Evolutionary conservation across 768 basidiomycete species (phyloP).

Genomic region (Lanmaoa rubissima): DNA sequence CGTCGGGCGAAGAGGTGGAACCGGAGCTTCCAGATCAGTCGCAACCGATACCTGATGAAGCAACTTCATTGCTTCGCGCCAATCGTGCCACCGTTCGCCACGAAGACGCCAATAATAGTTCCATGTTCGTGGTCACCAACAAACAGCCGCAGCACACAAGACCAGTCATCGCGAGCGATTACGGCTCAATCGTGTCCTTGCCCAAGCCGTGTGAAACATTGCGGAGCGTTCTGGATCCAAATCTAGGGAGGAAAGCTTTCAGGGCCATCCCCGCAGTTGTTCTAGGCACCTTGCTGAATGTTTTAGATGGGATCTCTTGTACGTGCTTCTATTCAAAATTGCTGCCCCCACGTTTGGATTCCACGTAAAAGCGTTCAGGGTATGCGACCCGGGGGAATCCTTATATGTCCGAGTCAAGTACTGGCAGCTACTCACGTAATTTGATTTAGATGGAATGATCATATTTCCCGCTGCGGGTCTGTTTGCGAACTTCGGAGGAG

Average conservation of each 20-base stretch:
- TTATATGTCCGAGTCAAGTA: not conserved
- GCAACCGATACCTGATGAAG: conserved; percentile 14
- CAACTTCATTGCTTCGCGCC: conserved; percentile 16
- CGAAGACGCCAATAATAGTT: conserved; percentile 1
- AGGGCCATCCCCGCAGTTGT: conserved; percentile 77
- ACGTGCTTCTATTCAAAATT: conserved; percentile 30
- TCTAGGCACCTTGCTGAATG: conserved; percentile 81
- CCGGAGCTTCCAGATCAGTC: not conserved
- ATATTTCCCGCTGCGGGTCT: conserved; percentile 84
- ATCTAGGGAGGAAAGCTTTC: conserved; percentile 23
- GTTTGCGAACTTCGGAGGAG: conserved; percentile 78
- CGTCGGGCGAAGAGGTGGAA: not conserved
- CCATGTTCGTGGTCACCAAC: not conserved
- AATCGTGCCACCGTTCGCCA: conserved; percentile 7
- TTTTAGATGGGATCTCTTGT: conserved; percentile 94
- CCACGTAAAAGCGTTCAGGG: conserved; percentile 6
- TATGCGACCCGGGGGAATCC: not conserved
- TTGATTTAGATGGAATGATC: conserved; percentile 81
- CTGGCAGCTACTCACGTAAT: conserved; percentile 1
- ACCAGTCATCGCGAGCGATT: not conserved
- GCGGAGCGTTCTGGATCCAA: conserved; percentile 11
- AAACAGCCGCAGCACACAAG: conserved; percentile 11
- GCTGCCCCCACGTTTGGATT: not conserved
- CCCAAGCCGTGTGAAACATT: conserved; percentile 9
- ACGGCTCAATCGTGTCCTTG: conserved; percentile 13